phyloP scores from a whole-genome alignment of 768 basidiomycete species.

The Podaxis mareebaensis region DNA sequence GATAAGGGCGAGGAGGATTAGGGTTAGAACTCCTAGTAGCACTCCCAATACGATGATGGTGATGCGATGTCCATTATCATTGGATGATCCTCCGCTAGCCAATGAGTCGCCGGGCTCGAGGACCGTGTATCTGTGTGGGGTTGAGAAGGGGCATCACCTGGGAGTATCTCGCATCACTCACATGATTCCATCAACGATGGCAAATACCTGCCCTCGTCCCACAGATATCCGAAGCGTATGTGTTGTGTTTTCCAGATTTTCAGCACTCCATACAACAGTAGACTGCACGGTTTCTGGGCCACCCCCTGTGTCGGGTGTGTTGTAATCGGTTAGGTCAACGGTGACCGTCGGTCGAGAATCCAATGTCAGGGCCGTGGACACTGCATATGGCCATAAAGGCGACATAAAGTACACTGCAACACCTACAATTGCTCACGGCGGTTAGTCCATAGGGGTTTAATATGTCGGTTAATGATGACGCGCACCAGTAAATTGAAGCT shows the following conservation, averaged over 20 bases:
- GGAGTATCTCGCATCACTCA: constrained; percentile 22
- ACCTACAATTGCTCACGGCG: constrained; percentile 26
- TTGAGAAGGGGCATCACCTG: background rate
- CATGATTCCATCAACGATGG: constrained; percentile 41
- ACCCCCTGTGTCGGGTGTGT: constrained; percentile 26
- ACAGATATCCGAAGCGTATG: constrained; percentile 41
- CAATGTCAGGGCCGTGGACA: constrained; percentile 40
- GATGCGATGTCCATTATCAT: background rate
- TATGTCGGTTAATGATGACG: background rate
- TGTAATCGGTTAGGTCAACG: constrained; percentile 41
- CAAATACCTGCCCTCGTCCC: constrained; percentile 35
- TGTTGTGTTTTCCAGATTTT: constrained; percentile 29
- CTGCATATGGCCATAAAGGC: constrained; percentile 47
- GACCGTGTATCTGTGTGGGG: constrained; percentile 24
- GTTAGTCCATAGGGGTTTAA: background rate
- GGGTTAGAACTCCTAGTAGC: background rate
- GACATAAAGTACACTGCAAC: constrained; percentile 44
- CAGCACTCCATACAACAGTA: constrained; percentile 37
- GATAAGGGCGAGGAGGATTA: constrained; percentile 6
- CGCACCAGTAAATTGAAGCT: constrained; percentile 17
- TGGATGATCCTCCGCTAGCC: background rate
- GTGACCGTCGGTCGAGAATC: constrained; percentile 34
- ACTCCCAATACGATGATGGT: constrained; percentile 6
- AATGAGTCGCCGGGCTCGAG: constrained; percentile 23
- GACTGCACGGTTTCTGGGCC: constrained; percentile 41